phyloP scores from a whole-genome alignment of 305 asterid genomes.

The Striga hermonthica region DNA sequence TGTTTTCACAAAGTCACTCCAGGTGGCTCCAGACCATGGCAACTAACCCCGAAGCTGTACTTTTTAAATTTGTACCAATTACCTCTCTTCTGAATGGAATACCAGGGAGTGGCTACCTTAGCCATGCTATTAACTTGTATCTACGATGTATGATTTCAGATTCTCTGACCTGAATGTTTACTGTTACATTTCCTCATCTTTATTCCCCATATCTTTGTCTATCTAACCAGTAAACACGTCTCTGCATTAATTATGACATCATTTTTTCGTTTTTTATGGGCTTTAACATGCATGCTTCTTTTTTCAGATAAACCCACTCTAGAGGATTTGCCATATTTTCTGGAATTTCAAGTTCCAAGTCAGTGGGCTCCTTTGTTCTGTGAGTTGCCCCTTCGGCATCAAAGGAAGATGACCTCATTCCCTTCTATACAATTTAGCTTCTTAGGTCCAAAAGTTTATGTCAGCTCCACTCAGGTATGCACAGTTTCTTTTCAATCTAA shows the following conservation, averaged over 20 bases:
- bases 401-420: constrained; percentile 63
- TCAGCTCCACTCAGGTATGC: constrained; percentile 76
- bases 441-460: constrained; percentile 73
- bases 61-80: constrained; percentile 84
- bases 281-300: constrained; percentile 20
- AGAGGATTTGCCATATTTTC: constrained; percentile 82
- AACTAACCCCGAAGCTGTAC: constrained; percentile 84
- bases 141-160: constrained; percentile 67
- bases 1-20: constrained; percentile 92
- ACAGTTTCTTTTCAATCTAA: constrained; percentile 12
- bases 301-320: constrained; percentile 74
- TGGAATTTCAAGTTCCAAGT: constrained; percentile 94
- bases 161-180: constrained; percentile 8
- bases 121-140: constrained; percentile 95
- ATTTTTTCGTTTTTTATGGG: neutral
- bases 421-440: constrained; percentile 76
- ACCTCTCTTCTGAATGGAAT: constrained; percentile 92
- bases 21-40: constrained; percentile 97
- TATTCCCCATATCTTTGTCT: constrained; percentile 5
- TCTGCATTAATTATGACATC: constrained; percentile 4
- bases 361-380: constrained; percentile 97
- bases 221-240: constrained; percentile 8
- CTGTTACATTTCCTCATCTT: constrained; percentile 8
- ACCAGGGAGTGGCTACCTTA: constrained; percentile 98
- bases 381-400: constrained; percentile 92